Conservation (phyloP, 2,329 filamentous ascomycete genomes). For the Ophiostoma ips region DNA sequence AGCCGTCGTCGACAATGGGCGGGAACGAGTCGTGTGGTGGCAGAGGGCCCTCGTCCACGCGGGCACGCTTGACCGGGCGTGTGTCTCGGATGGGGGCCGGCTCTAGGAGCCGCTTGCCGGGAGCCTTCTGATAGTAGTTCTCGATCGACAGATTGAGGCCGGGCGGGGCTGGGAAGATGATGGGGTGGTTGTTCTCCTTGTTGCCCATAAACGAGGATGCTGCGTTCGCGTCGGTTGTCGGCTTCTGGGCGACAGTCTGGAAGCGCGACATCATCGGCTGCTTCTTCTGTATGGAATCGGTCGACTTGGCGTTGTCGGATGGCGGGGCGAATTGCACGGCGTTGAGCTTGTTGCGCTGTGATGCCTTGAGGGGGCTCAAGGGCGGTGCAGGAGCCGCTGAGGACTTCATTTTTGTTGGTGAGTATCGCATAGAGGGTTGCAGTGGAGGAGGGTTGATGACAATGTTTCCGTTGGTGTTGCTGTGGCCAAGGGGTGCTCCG, state of each 20-base stretch:
- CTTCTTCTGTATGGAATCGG: slow-evolving; percentile 59
- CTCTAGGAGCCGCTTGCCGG: slow-evolving; percentile 54
- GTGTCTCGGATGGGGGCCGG: slow-evolving; percentile 58
- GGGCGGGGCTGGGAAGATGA: slow-evolving; percentile 34
- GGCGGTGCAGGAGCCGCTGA: slow-evolving; percentile 43
- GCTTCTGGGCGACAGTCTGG: slow-evolving; percentile 42
- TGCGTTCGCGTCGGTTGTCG: slow-evolving; percentile 26
- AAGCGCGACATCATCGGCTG: slow-evolving; percentile 42
- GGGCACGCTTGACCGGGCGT: slow-evolving; percentile 53
- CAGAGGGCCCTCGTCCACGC: slow-evolving; percentile 41
- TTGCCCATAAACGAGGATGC: slow-evolving; percentile 24
- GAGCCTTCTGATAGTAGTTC: slow-evolving; percentile 37
- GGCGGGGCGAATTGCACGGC: slow-evolving; percentile 55
- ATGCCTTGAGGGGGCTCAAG: slow-evolving; percentile 41
- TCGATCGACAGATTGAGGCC: slow-evolving; percentile 37
- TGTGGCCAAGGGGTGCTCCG: background rate
- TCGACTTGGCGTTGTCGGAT: slow-evolving; percentile 34
- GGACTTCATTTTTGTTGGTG: slow-evolving; percentile 50
- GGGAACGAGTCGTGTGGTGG: slow-evolving; percentile 72
- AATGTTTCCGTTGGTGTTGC: slow-evolving; percentile 7
- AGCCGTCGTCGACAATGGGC: slow-evolving; percentile 66
- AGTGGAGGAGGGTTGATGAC: slow-evolving; percentile 47
- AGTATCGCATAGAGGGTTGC: slow-evolving; percentile 40
- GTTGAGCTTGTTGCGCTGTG: slow-evolving; percentile 47
- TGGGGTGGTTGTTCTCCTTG: slow-evolving; percentile 43